Conservation (phyloP, 306 rosid species). For the Luffa aegyptiaca region DNA sequence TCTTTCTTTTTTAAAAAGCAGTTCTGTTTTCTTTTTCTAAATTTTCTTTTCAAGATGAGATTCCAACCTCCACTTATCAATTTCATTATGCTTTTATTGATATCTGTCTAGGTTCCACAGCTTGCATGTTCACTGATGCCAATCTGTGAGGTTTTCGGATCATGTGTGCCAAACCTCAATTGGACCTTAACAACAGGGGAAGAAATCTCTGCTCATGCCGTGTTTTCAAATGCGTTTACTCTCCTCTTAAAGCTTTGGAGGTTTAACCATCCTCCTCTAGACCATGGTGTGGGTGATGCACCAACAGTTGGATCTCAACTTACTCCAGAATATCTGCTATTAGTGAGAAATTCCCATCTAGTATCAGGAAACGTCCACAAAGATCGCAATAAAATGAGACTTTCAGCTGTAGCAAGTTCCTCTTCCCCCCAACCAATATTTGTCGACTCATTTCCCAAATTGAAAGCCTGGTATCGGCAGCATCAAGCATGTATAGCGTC, state of each 20-base stretch:
- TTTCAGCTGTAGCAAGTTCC: conserved; percentile 62
- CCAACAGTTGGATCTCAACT: conserved; percentile 91
- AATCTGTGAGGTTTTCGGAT: conserved; percentile 94
- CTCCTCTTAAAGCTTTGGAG: conserved; percentile 92
- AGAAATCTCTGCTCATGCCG: conserved; percentile 82
- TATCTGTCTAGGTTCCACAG: conserved; percentile 71
- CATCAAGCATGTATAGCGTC: conserved; percentile 98
- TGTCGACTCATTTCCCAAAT: conserved; percentile 90
- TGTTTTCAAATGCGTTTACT: conserved; percentile 90
- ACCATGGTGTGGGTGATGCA: conserved; percentile 83
- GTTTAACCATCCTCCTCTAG: conserved; percentile 90
- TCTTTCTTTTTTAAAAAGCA: not conserved
- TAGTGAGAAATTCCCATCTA: conserved; percentile 71
- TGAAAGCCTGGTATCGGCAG: conserved; percentile 88
- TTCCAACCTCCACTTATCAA: not conserved
- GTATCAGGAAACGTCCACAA: conserved; percentile 42
- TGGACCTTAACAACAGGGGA: conserved; percentile 68
- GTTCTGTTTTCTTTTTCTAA: not conserved
- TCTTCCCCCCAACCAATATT: conserved; percentile 71
- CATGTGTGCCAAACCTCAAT: conserved; percentile 75
- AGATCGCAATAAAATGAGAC: conserved; percentile 64
- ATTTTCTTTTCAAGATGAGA: not conserved
- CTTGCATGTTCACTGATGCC: conserved; percentile 98
- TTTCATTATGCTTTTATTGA: conserved; percentile 10
- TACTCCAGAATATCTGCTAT: conserved; percentile 87